A percentile compares a stretch with the other conserved stretches of the same genome.
Evolutionary conservation across 257 asterid genomes (phyloP).

Genomic region (Salvia rosmarinus): DNA sequence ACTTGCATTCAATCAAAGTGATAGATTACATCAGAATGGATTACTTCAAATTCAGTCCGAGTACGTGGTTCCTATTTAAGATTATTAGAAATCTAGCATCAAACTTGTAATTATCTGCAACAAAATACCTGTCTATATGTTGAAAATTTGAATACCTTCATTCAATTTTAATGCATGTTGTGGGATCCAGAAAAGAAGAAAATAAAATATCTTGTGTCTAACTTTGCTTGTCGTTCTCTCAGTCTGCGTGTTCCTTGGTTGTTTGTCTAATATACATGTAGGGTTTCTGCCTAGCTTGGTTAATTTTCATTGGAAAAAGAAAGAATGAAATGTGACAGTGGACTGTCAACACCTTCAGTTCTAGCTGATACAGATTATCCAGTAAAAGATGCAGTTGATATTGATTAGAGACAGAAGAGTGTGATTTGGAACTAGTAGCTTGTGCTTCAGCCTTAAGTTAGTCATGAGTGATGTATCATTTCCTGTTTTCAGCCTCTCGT

Average conservation of each 20-base stretch:
- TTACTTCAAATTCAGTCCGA: not conserved
- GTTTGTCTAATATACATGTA: not conserved
- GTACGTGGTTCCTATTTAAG: not conserved
- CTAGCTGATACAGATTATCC: not conserved
- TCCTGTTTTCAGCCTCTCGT: constrained; percentile 64
- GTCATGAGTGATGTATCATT: constrained; percentile 69
- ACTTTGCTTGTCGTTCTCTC: not conserved
- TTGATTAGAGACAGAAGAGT: constrained; percentile 56
- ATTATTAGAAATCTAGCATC: not conserved
- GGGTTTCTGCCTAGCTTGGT: not conserved
- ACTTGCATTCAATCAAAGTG: not conserved
- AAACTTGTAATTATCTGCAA: not conserved
- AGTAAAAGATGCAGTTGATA: constrained; percentile 25
- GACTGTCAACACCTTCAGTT: not conserved
- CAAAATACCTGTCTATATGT: not conserved
- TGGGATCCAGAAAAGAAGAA: not conserved
- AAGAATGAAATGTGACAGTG: not conserved
- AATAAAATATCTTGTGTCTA: not conserved
- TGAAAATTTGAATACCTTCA: not conserved
- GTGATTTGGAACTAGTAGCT: constrained; percentile 62
- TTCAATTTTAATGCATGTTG: not conserved
- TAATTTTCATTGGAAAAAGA: not conserved
- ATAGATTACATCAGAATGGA: not conserved
- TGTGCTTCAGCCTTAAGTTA: constrained; percentile 63
- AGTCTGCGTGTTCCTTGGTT: not conserved